Percentiles rank a stretch among this genome's conserved stretches.
Evolutionary conservation across 2,329 filamentous ascomycete species (phyloP).

Genomic region (Plenodomus tracheiphilus): DNA sequence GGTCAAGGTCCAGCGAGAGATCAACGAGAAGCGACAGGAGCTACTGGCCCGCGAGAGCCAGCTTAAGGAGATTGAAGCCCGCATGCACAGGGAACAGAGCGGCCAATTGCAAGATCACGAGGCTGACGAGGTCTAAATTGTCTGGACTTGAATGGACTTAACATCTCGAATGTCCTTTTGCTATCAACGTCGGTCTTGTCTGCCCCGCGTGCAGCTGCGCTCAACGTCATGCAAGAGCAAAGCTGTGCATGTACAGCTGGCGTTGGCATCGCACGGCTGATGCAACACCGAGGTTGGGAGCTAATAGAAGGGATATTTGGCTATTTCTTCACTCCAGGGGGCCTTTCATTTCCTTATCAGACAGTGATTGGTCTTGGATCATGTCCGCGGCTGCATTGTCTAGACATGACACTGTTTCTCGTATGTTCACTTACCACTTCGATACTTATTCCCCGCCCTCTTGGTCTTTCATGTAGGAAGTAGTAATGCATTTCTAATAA

Average conservation of each 20-base stretch:
- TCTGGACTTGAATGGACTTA: not conserved
- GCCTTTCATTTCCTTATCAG: slow-evolving; percentile 29
- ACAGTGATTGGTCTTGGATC: slow-evolving; percentile 27
- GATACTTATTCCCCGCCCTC: slow-evolving; percentile 46
- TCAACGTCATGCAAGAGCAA: slow-evolving; percentile 9
- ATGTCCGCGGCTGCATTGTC: slow-evolving; percentile 29
- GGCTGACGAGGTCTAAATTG: slow-evolving; percentile 35
- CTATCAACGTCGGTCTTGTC: slow-evolving; percentile 5
- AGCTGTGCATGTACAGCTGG: slow-evolving; percentile 32
- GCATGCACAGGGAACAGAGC: slow-evolving; percentile 87
- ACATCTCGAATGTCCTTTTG: slow-evolving; percentile 8
- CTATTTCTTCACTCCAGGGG: slow-evolving; percentile 36
- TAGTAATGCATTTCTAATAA: slow-evolving; percentile 48
- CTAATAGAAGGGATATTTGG: slow-evolving; percentile 25
- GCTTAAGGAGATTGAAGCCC: slow-evolving; percentile 96
- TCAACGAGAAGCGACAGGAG: slow-evolving; percentile 99
- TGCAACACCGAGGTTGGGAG: slow-evolving; percentile 30
- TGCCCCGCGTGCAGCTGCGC: slow-evolving; percentile 30
- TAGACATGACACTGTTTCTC: slow-evolving; percentile 42
- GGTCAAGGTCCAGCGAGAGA: slow-evolving; percentile 98
- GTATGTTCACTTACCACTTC: slow-evolving; percentile 47
- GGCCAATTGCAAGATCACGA: slow-evolving; percentile 39
- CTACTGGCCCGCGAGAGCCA: slow-evolving; percentile 96
- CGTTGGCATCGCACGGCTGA: slow-evolving; percentile 38
- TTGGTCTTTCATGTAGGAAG: slow-evolving; percentile 45